phyloP scores from a whole-genome alignment of 345 rosid species.

The Punica granatum region DNA sequence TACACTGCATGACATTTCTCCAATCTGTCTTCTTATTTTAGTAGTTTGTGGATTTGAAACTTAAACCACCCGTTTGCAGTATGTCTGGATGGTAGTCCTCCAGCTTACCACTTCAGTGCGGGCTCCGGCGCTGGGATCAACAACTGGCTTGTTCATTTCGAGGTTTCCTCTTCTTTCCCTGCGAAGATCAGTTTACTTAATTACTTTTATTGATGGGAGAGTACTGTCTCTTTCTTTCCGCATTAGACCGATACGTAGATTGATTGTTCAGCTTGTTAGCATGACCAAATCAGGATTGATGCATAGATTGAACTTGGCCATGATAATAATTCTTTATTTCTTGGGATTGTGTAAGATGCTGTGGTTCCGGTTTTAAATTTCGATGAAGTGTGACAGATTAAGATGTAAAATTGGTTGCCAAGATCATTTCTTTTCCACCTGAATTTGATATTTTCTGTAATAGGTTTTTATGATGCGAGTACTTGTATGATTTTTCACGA shows the following conservation, averaged over 20 bases:
- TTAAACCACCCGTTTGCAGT: conserved; percentile 43
- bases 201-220: no score
- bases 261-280: not conserved
- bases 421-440: not conserved
- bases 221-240: not conserved
- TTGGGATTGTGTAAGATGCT: no score
- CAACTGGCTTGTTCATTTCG: conserved; percentile 77
- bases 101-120: conserved; percentile 74
- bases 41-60: not conserved
- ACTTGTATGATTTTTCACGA: not conserved
- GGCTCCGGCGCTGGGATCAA: conserved; percentile 78
- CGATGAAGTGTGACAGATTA: no score
- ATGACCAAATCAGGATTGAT: not conserved
- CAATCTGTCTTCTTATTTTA: not conserved
- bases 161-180: conserved; percentile 39
- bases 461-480: no score
- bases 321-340: no score
- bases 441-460: not conserved
- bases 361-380: no score
- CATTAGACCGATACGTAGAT: not conserved
- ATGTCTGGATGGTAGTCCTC: conserved; percentile 95
- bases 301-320: not conserved
- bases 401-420: no score
- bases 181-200: not conserved
- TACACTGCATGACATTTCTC: not conserved